These are phyloP conservation scores for Rhodomyrtus tomentosa DNA, from an alignment of 345 rosid genomes.

Conservation along the genomic window DNA sequence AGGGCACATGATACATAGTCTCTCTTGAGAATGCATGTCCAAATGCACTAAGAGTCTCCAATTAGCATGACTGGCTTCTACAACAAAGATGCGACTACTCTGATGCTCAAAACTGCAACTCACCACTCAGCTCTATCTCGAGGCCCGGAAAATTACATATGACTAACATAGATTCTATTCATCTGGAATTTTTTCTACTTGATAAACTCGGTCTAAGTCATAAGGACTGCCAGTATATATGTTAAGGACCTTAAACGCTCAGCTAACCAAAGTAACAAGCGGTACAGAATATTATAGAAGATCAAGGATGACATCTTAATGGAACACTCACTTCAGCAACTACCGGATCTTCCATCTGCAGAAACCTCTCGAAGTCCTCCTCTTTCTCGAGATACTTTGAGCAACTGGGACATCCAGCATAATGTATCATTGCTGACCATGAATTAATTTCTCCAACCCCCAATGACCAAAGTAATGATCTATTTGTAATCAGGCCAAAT, in stretches of 20 bases:
- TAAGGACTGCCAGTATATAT: neutral
- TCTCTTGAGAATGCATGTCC: neutral
- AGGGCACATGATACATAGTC: neutral
- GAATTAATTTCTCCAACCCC: slow-evolving; percentile 38
- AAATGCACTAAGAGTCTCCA: neutral
- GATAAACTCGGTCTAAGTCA: neutral
- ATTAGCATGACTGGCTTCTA: neutral
- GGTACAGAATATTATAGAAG: neutral
- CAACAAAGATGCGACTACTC: neutral
- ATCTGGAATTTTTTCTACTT: neutral
- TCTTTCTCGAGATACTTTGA: slow-evolving; percentile 50
- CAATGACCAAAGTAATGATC: slow-evolving; percentile 43
- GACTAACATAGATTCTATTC: neutral
- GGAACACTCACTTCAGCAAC: slow-evolving; percentile 49
- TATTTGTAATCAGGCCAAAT: slow-evolving; percentile 66
- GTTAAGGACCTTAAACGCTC: neutral
- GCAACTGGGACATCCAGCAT: slow-evolving; percentile 67
- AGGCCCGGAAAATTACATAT: neutral
- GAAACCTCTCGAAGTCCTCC: slow-evolving; percentile 36
- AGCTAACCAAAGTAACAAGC: neutral
- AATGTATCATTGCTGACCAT: slow-evolving; percentile 52
- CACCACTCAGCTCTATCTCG: neutral
- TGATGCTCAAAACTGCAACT: neutral
- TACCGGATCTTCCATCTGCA: slow-evolving; percentile 33
- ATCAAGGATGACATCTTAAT: neutral